phyloP scores from a whole-genome alignment of 768 basidiomycete genomes.

The Collybiopsis confluens region DNA sequence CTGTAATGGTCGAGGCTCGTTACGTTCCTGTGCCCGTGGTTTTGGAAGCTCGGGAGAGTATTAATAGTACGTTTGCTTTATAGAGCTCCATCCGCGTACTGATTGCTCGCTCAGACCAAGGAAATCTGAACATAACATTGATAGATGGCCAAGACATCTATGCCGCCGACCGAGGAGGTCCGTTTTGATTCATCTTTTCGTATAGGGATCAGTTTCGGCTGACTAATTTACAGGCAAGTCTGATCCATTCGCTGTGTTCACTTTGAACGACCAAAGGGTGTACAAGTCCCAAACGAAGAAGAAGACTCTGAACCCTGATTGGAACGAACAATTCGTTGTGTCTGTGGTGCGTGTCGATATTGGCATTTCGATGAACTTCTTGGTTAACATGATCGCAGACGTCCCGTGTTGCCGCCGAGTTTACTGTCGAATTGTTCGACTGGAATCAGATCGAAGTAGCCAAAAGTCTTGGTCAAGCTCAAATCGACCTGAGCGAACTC shows the following conservation, averaged over 20 bases:
- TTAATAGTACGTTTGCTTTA: conserved; percentile 74
- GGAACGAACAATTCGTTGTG: conserved; percentile 71
- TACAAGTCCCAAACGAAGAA: conserved; percentile 90
- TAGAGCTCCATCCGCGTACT: background rate
- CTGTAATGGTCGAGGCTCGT: conserved; percentile 69
- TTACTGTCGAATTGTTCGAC: conserved; percentile 79
- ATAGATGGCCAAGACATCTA: conserved; percentile 74
- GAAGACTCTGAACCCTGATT: conserved; percentile 82
- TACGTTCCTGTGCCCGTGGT: conserved; percentile 87
- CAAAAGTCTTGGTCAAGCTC: conserved; percentile 73
- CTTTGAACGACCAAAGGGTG: conserved; percentile 73
- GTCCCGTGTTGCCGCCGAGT: conserved; percentile 77
- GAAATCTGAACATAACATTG: conserved; percentile 75
- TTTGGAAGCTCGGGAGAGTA: conserved; percentile 82
- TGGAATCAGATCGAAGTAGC: conserved; percentile 91
- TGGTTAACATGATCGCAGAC: conserved; percentile 37
- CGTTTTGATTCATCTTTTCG: conserved; percentile 15
- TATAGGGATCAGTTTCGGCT: conserved; percentile 3
- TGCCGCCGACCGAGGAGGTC: conserved; percentile 82
- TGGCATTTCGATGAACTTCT: background rate
- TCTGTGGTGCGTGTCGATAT: conserved; percentile 53
- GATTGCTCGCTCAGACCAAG: conserved; percentile 64
- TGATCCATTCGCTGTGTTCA: conserved; percentile 82
- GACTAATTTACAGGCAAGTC: conserved; percentile 60
- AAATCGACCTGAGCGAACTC: conserved; percentile 63